Base-by-base conservation (phyloP, 2,329 filamentous ascomycete species). In the Seiridium cupressi region DNA sequence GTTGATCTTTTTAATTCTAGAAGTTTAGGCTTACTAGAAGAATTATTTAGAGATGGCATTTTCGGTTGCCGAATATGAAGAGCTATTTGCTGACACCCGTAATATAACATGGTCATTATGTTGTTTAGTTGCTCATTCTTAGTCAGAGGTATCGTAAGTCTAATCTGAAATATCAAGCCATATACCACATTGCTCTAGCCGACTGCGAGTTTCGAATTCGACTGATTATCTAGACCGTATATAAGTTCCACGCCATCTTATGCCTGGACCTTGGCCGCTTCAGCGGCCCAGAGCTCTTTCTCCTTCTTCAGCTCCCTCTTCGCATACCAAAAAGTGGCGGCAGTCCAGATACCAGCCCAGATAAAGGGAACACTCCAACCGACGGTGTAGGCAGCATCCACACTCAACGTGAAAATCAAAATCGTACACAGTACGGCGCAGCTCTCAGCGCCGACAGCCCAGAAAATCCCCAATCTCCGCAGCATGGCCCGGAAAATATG, bases 401-500 rank as follows among this genome's bases (percentile, higher is more conserved):
- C 47, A 3, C 47, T 46, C 26, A 64, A 36, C 8, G 42, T 57
- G 48, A 62, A 64, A 8, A 64, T 57, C 8, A 64, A 54, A 18
- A 53, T 51, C 18, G 59, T 60, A 40, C 51, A 48, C 8, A 65
- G 48, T 0, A 64, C 61, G 26, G 67, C 67, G 44, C 63, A 65
- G 4, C 51, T 60, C 51, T 68, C 63, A 10, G 66, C 65, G 9
- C 67, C 67, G 13, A 69, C 57, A 36, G 77, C 80, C 82, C 82
- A 84, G 66, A 84, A 84, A 4, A 81, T 65, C 3, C 81, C 81
- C 62, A 83, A 65, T 3, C 78, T 74, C 59, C 82, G 76, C 55
- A 84, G 71, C 80, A 84, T 83, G 62, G 77, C 73, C 36, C 82
- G 75, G 71, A 84, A 84, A 31, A 76, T 71, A 66, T 82, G 80